Base-by-base conservation (phyloP, 1,284 basidiomycete genomes). In the Malassezia vespertilionis region DNA sequence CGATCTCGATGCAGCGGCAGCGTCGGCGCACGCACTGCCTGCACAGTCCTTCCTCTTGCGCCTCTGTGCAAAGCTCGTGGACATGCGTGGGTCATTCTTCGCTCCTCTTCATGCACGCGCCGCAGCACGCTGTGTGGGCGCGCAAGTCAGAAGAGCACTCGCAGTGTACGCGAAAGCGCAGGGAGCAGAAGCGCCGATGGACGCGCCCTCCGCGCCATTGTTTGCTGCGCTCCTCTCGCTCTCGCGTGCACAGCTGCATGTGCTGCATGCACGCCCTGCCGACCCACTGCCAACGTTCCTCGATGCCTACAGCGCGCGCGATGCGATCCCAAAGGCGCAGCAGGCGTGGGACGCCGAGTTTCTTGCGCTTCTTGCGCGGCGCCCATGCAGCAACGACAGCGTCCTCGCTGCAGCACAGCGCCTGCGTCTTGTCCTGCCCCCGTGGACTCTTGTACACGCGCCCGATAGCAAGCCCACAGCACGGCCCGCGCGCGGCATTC, bases 351-450 rank as follows among this genome's bases (percentile, higher is more conserved):
- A 49, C 17, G 36, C 35, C 5, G 33, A 34, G 14, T 38, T 40
- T 18, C 12, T 44, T 15, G 27, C 34, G 24, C 32, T 35, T 14
- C 40, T 49, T 12, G 18, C 22, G 23, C 28, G 30, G 31, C 14
- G 32, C 41, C 7, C 18, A 18, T 4, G 26, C 24, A 3, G 5
- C 20, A 12, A 12, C 11, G 34, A 38, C 10, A 26, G 27, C 14
- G 28, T 26, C 23, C n/a, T 26, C 5, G 28, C 14, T 12, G 45
- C 33, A 17, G 20, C 36, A n/a, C 15, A 15, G 22, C 24, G 38
- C 30, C 18, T 35, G 46, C 46, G 46, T 6, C 18, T 35, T 2
- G 33, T 18, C 2, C 33, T 42, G 11, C 40, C 40, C 0, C 46
- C 46, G 1, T 48, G 40, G 39, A 34, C 24, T 9, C n/a, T 28